phyloP scores from a whole-genome alignment of 208 protist species.

The Acanthamoeba culbertsoni region DNA sequence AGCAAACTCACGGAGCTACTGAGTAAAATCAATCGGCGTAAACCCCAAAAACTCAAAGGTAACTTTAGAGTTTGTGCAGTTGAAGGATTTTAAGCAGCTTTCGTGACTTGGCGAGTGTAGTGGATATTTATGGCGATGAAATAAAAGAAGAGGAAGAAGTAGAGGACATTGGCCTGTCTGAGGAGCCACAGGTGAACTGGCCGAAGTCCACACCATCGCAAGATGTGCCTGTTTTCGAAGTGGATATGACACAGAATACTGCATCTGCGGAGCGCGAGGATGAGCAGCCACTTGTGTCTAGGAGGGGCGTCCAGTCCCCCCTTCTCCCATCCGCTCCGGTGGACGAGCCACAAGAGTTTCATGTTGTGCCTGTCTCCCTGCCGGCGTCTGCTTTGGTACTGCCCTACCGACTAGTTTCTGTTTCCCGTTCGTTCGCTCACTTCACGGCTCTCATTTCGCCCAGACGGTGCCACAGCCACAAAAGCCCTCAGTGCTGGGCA shows the following conservation, averaged over 20 bases:
- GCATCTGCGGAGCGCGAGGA: background rate
- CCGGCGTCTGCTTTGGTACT: too few species aligned
- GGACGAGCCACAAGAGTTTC: background rate
- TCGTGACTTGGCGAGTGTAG: background rate
- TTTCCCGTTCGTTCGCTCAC: too few species aligned
- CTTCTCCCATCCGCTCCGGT: background rate
- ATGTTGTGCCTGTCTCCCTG: too few species aligned
- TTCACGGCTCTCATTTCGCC: too few species aligned
- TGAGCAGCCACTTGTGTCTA: background rate
- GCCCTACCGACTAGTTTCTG: too few species aligned
- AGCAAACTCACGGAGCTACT: background rate
- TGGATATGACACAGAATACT: background rate
- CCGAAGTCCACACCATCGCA: too few species aligned
- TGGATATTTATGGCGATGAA: background rate
- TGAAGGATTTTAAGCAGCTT: background rate
- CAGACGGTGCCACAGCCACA: background rate
- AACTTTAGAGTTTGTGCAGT: background rate
- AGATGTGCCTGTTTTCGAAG: background rate
- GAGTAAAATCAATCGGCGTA: background rate
- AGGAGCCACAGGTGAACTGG: background rate
- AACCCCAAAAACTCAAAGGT: background rate
- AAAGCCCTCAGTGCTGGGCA: background rate
- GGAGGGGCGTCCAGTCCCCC: background rate
- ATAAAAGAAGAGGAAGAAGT: background rate
- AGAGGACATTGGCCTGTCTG: background rate